Evolutionary conservation across 805 yeast genomes (phyloP).

Genomic region (Maudiozyma saulgeensis): DNA sequence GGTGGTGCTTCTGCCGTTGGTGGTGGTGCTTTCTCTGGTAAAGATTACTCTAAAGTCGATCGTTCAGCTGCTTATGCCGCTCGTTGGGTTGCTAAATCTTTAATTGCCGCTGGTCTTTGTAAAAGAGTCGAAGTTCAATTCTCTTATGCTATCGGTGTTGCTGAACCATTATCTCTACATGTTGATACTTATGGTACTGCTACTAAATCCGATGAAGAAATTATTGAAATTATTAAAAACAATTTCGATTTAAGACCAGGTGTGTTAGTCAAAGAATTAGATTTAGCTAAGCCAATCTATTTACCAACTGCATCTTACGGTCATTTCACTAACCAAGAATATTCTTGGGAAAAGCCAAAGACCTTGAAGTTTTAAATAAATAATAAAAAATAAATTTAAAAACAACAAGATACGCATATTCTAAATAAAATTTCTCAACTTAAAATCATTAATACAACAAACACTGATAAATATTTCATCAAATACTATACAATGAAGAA

Average conservation of each 20-base stretch:
- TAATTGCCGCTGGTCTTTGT: conserved; percentile 89
- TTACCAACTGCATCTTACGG: conserved; percentile 98
- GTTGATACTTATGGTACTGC: conserved; percentile 99
- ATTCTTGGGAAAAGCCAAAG: conserved; percentile 98
- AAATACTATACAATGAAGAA: background rate
- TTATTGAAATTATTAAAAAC: conserved; percentile 81
- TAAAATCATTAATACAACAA: background rate
- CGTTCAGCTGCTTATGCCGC: conserved; percentile 99
- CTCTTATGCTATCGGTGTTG: conserved; percentile 99
- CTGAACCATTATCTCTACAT: conserved; percentile 96
- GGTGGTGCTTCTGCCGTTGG: conserved; percentile 99
- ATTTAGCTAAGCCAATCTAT: conserved; percentile 98
- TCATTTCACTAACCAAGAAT: conserved; percentile 98
- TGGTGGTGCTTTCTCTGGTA: conserved; percentile 99
- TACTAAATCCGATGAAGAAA: conserved; percentile 75
- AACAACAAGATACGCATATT: too few relatives aligned
- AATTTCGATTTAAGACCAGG: conserved; percentile 99
- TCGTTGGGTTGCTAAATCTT: conserved; percentile 99
- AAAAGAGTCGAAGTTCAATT: conserved; percentile 96
- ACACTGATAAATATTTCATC: background rate
- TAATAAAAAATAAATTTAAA: background rate
- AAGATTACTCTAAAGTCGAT: conserved; percentile 99
- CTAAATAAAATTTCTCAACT: too few relatives aligned
- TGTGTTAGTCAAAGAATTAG: conserved; percentile 91
- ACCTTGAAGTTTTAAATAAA: conserved; percentile 45